A percentile compares a stretch with the other conserved stretches of the same genome.
Conservation (phyloP, 2,329 filamentous ascomycete species). For the Aspergillus carbonarius region DNA sequence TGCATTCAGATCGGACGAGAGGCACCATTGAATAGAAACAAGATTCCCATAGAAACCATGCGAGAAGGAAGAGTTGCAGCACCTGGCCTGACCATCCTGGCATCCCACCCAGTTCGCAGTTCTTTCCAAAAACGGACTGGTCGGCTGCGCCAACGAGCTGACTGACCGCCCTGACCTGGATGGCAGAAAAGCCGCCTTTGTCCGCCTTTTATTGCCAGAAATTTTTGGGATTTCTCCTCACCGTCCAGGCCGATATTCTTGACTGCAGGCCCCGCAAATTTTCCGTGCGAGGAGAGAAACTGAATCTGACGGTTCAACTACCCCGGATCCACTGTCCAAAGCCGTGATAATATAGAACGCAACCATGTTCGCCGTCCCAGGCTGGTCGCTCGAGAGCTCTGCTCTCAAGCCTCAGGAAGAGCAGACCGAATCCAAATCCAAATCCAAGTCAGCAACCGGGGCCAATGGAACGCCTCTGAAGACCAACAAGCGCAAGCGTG, state of each 20-base stretch:
- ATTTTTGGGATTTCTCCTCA: constrained; percentile 13
- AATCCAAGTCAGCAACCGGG: constrained; percentile 54
- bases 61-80: too few species aligned
- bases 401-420: constrained; percentile 73
- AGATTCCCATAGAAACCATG: too few species aligned
- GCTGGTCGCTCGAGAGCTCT: constrained; percentile 79
- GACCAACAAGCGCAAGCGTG: constrained; percentile 49
- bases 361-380: constrained; percentile 82
- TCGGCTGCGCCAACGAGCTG: not conserved
- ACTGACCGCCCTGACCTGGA: not conserved
- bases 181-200: not conserved
- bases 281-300: not conserved
- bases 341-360: not conserved
- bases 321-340: not conserved
- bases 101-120: too few species aligned
- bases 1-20: too few species aligned
- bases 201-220: constrained; percentile 18
- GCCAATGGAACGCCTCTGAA: constrained; percentile 24
- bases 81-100: too few species aligned
- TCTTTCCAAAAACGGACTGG: not conserved
- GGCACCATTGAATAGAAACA: too few species aligned
- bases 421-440: constrained; percentile 55
- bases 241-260: not conserved
- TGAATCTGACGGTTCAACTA: not conserved
- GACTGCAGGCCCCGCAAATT: not conserved